These are phyloP conservation scores for Geotrichum macrosporum DNA, from an alignment of 1,139 yeast species.

Conservation along the genomic window DNA sequence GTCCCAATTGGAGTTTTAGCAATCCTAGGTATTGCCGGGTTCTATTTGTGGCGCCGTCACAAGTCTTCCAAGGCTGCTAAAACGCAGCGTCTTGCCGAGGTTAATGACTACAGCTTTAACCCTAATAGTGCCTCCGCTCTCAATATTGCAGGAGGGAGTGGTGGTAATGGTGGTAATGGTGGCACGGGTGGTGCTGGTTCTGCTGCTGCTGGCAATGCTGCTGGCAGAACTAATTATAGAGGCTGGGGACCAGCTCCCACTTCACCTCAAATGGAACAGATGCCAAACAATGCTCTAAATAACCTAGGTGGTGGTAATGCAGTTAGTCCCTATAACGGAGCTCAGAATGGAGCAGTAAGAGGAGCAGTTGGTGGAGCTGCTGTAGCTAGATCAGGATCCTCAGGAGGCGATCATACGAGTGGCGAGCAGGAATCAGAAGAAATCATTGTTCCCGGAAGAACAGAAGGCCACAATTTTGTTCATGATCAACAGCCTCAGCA, in stretches of 20 bases:
- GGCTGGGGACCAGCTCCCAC: slow-evolving; percentile 23
- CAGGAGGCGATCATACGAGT: neutral
- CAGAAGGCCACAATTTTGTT: neutral
- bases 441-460: neutral
- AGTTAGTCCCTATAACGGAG: neutral
- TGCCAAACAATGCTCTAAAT: slow-evolving; percentile 8
- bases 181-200: slow-evolving; percentile 4
- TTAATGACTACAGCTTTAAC: slow-evolving; percentile 20
- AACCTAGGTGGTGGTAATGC: neutral
- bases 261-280: slow-evolving; percentile 19
- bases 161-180: slow-evolving; percentile 8
- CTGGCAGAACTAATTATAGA: slow-evolving; percentile 16
- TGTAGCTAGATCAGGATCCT: slow-evolving; percentile 9
- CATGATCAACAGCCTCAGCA: neutral
- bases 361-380: slow-evolving; percentile 2
- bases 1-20: slow-evolving; percentile 20
- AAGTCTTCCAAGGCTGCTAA: slow-evolving; percentile 15
- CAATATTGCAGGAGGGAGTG: neutral
- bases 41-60: slow-evolving; percentile 18
- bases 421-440: slow-evolving; percentile 9
- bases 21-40: slow-evolving; percentile 14
- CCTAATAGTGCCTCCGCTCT: slow-evolving; percentile 12
- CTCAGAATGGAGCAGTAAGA: neutral
- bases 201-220: slow-evolving; percentile 3
- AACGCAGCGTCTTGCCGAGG: slow-evolving; percentile 22